Conservation (phyloP, 2,329 filamentous ascomycete species). For the Fusarium denticulatum region DNA sequence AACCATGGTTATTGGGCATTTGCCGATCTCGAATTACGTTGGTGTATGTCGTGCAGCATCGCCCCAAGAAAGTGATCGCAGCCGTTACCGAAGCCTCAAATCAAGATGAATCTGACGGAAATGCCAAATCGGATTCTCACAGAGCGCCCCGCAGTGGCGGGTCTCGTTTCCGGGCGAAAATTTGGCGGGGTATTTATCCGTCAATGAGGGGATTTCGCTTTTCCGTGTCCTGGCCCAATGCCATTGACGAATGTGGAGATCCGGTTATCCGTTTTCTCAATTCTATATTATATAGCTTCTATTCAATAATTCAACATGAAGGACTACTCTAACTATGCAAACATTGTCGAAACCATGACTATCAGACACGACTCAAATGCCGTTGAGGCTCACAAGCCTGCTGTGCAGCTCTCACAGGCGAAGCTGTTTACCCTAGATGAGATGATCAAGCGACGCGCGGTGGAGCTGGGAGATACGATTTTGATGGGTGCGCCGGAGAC, state of each 20-base stretch:
- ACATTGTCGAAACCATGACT: constrained; percentile 17
- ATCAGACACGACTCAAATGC: constrained; percentile 35
- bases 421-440: constrained; percentile 37
- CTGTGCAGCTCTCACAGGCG: constrained; percentile 2
- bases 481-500: constrained; percentile 25
- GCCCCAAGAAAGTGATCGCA: background rate
- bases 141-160: background rate
- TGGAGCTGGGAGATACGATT: constrained; percentile 17
- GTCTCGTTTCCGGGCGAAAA: background rate
- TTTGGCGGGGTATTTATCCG: constrained; percentile 4
- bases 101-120: background rate
- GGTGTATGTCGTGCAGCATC: background rate
- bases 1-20: rapidly evolving
- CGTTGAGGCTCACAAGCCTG: constrained; percentile 9
- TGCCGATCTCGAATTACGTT: no score
- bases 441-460: constrained; percentile 27
- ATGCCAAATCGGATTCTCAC: constrained; percentile 1
- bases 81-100: background rate
- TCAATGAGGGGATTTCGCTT: constrained; percentile 9
- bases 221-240: background rate
- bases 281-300: constrained; percentile 11
- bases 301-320: background rate
- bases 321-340: rapidly evolving
- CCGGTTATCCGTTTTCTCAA: background rate
- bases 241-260: background rate